These are phyloP conservation scores for Inga laurina DNA, from an alignment of 306 rosid genomes.

Conservation along the genomic window DNA sequence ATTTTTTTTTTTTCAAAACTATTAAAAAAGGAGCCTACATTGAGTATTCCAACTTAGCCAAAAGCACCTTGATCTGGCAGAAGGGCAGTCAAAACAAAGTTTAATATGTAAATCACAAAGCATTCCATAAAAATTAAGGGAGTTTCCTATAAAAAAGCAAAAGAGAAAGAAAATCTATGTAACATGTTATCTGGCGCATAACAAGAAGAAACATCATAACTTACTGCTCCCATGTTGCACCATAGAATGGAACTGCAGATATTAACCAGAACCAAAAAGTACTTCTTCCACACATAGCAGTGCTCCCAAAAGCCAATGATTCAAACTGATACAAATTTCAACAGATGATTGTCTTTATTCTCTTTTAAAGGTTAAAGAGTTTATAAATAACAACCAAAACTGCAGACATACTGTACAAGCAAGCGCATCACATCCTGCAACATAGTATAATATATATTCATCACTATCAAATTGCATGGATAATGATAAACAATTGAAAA, in stretches of 20 bases:
- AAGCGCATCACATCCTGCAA: conserved; percentile 99
- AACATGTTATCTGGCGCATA: neutral
- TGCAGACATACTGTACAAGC: conserved; percentile 82
- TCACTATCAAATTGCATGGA: conserved; percentile 30
- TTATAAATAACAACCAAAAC: conserved; percentile 22
- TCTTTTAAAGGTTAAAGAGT: conserved; percentile 28
- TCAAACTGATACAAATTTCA: conserved; percentile 62
- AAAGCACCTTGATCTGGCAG: conserved; percentile 22
- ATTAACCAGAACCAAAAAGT: conserved; percentile 96
- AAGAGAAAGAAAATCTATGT: neutral
- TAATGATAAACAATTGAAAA: conserved; percentile 7
- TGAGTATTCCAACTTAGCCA: conserved; percentile 11
- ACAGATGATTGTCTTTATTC: conserved; percentile 30
- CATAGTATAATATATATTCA: conserved; percentile 32
- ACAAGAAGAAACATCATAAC: conserved; percentile 40
- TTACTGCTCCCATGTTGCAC: conserved; percentile 99
- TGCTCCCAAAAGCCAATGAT: conserved; percentile 92
- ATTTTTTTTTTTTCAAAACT: conserved; percentile 9
- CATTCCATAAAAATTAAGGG: neutral
- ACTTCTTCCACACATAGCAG: conserved; percentile 84
- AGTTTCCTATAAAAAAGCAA: neutral
- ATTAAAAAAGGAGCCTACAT: neutral
- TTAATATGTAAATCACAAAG: neutral
- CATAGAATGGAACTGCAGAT: conserved; percentile 87
- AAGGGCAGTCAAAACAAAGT: conserved; percentile 24